Percentiles rank a stretch among this genome's conserved stretches.
phyloP scores from a whole-genome alignment of 2,329 filamentous ascomycete species.

The Torrubiella hemipterigena region DNA sequence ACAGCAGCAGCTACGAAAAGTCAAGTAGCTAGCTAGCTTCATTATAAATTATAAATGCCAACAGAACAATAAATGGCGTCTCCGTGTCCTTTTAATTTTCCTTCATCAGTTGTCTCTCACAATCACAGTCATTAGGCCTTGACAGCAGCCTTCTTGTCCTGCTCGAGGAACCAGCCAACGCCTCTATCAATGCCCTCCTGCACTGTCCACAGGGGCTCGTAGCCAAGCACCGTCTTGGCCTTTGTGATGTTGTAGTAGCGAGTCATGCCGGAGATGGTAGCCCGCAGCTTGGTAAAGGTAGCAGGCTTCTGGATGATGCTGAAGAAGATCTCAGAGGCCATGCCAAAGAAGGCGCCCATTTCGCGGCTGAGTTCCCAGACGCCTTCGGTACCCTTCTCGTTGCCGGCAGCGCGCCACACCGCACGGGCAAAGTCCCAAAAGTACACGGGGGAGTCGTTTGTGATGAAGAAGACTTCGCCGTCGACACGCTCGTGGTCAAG shows the following conservation, averaged over 20 bases:
- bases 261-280: constrained; percentile 61
- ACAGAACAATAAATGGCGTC: too few relatives aligned
- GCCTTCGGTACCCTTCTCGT: constrained; percentile 34
- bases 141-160: constrained; percentile 25
- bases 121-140: not conserved
- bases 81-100: too few relatives aligned
- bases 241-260: constrained; percentile 69
- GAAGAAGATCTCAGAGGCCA: constrained; percentile 39
- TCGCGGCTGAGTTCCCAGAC: constrained; percentile 43
- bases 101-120: too few relatives aligned
- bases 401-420: constrained; percentile 57
- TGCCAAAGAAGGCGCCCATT: constrained; percentile 39
- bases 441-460: constrained; percentile 78
- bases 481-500: constrained; percentile 64
- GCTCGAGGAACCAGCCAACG: constrained; percentile 42
- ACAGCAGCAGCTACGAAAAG: too few relatives aligned
- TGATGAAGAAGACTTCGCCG: constrained; percentile 82
- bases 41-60: not conserved
- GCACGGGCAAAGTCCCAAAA: constrained; percentile 82
- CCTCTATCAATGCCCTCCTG: constrained; percentile 49
- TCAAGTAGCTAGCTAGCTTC: too few relatives aligned
- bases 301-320: constrained; percentile 37
- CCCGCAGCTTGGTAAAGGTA: constrained; percentile 46
- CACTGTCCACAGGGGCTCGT: constrained; percentile 53
- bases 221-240: constrained; percentile 58